Base-by-base conservation (phyloP, 495 filamentous ascomycete genomes). In the Penicillium arizonense region DNA sequence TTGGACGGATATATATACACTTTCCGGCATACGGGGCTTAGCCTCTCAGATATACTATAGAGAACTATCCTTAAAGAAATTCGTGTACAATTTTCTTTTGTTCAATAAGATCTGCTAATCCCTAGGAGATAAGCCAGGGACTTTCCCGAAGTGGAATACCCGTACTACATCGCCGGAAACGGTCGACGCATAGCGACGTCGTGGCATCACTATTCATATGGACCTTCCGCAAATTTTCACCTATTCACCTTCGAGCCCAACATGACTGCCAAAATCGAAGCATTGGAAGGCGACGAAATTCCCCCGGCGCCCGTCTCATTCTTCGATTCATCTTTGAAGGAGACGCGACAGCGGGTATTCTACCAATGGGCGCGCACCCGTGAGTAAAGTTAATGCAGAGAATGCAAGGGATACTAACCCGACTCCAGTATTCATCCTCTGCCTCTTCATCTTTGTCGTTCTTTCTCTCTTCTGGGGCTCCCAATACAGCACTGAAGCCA, bases 401-500 rank as follows among this genome's bases (percentile, higher is more conserved):
- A 30, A 50, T 23, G 41, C 16, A 26, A 30, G 24, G 18, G 47
- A 30, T 34, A 26, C 26, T 50, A 14, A 51, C 13, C 24, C 13
- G 11, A 1, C 24, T 3, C 35, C 44, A 85, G 82, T 81, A 36
- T 37, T 81, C 12, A 77, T 82, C 14, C 73, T 87, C 13, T 74
- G 69, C 37, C 23, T 70, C 34, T 82, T 82, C 57, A 77, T 86
- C 45, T 63, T 86, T 12, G 59, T 26, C 13, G 74, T 86, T 23
- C 59, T 87, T 4, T 81, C 80, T 3, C 44, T 87, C 1, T 87
- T 81, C 70, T 87, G 85, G 84, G 83, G 71, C 1, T 77, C 77
- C 4, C 72, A 86, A 21, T 83, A 68, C 58, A 55, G 67, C 34
- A 73, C 78, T 20, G 71, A 82, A 39, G 41, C 71, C 20, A 83